Evolutionary conservation across 2,329 filamentous ascomycete species (phyloP), one percentile per base, ranked within the genome.

Genomic region (Xylariales sp.): DNA sequence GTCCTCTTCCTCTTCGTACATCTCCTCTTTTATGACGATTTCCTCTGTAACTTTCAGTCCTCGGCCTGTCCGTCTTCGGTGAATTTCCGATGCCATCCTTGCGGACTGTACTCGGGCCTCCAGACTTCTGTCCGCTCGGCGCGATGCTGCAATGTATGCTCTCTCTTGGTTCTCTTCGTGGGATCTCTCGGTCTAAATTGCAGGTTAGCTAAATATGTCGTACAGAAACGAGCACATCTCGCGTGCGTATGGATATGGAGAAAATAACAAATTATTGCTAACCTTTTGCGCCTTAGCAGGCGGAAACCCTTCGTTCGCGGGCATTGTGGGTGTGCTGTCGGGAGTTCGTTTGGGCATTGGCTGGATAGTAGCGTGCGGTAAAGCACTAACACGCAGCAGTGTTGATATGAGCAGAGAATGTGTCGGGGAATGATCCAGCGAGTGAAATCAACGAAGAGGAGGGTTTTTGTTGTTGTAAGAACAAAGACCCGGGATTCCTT

Each of bases 1-100:
- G 49, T 95, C 87, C 37, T 95, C 89, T 54, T 95, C 87, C 60
- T 95, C 90, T 54, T 95, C 89, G 56, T 96, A 96, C 88, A 95
- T 95, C 59, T 94, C 88, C 59, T 95, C 90, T 45, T 88, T 89
- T 49, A 85, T 70, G 11, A 95, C 89, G 62, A 93, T 89, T 53
- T 93, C 78, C 60, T 90, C 85, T 18, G 84, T 89, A 41, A 96
- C 85, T 49, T 82, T 81, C 42, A 96, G 73, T 3, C 76, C 80
- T 50, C 88, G 85, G 27, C 90, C 91, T 0, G 90, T 95, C 14
- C 89, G 81, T 58, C 83, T 78, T 66, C 89, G 88, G 71, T 95
- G 90, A 25, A 95, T 88, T 53, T 88, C 82, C n/a, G 90, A 95
- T 5, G 90, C 90, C 62, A 87, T 79, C 36, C 81, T 76, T 12